These are phyloP conservation scores for Drechslerella dactyloides DNA, from an alignment of 2,329 filamentous ascomycete species.

Conservation along the genomic window DNA sequence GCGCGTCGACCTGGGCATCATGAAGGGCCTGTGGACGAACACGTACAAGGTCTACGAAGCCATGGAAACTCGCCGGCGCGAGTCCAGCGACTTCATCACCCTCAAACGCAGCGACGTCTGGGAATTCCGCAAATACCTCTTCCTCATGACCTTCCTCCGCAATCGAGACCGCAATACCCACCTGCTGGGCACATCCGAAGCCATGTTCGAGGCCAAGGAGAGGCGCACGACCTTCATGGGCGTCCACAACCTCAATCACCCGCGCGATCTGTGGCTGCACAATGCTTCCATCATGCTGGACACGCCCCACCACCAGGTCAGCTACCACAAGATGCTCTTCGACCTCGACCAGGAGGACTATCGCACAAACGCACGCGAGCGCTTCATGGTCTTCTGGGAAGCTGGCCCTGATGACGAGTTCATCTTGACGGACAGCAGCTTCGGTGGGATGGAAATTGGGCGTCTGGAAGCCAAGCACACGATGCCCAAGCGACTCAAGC, in stretches of 20 bases:
- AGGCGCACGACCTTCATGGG: conserved; percentile 54
- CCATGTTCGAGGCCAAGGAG: conserved; percentile 54
- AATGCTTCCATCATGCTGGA: conserved; percentile 54
- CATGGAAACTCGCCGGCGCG: conserved; percentile 30
- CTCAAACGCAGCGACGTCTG: conserved; percentile 53
- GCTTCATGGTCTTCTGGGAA: conserved; percentile 56
- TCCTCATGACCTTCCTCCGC: conserved; percentile 54
- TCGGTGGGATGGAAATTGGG: conserved; percentile 55
- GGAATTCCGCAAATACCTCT: conserved; percentile 54
- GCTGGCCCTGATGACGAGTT: conserved; percentile 55
- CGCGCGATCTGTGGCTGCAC: conserved; percentile 55
- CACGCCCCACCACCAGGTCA: conserved; percentile 53
- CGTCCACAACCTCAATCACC: conserved; percentile 53
- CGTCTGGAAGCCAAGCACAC: conserved; percentile 54
- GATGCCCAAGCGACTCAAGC: conserved; percentile 53
- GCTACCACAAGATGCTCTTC: conserved; percentile 53
- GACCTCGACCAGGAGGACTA: conserved; percentile 55
- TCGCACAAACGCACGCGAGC: conserved; percentile 55
- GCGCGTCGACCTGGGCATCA: conserved; percentile 54
- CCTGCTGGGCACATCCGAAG: conserved; percentile 52
- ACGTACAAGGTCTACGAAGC: conserved; percentile 45
- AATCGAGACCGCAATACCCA: conserved; percentile 55
- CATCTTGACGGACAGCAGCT: conserved; percentile 55
- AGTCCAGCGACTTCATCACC: conserved; percentile 31
- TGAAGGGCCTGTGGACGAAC: conserved; percentile 51